Conservation (phyloP, 2,329 filamentous ascomycete species). For the Gaeumannomyces tritici region DNA sequence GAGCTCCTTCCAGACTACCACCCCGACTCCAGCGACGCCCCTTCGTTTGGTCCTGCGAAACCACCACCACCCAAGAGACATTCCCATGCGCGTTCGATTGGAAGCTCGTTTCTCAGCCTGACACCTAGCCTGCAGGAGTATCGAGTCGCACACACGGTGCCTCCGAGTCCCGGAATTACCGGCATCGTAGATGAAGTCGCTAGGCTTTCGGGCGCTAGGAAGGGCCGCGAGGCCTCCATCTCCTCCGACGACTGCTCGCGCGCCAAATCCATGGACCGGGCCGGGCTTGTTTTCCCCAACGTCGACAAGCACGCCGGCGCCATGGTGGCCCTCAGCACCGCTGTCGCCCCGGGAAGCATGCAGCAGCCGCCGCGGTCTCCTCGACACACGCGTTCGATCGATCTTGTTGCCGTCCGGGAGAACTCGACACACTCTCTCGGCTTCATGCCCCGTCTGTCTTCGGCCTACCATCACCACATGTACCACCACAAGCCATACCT, state of each 20-base stretch:
- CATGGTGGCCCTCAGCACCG: conserved; percentile 52
- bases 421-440: not conserved
- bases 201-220: not conserved
- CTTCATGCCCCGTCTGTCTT: conserved; percentile 21
- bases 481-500: conserved; percentile 34
- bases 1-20: conserved; percentile 16
- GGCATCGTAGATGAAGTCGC: conserved; percentile 15
- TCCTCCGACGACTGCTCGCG: conserved; percentile 37
- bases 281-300: conserved; percentile 39
- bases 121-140: conserved; percentile 17
- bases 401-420: conserved; percentile 19
- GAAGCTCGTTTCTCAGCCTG: conserved; percentile 34
- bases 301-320: conserved; percentile 56
- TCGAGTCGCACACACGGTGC: conserved; percentile 18
- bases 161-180: conserved; percentile 27
- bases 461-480: conserved; percentile 27
- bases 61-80: conserved; percentile 17
- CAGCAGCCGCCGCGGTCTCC: conserved; percentile 34
- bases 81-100: conserved; percentile 32
- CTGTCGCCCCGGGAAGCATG: conserved; percentile 50
- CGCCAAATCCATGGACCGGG: conserved; percentile 54
- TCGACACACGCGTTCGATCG: conserved; percentile 36
- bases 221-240: not conserved
- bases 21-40: conserved; percentile 20
- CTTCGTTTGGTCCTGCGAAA: not conserved